Base-by-base conservation (phyloP, 2,329 filamentous ascomycete genomes). In the Fusarium palustre region DNA sequence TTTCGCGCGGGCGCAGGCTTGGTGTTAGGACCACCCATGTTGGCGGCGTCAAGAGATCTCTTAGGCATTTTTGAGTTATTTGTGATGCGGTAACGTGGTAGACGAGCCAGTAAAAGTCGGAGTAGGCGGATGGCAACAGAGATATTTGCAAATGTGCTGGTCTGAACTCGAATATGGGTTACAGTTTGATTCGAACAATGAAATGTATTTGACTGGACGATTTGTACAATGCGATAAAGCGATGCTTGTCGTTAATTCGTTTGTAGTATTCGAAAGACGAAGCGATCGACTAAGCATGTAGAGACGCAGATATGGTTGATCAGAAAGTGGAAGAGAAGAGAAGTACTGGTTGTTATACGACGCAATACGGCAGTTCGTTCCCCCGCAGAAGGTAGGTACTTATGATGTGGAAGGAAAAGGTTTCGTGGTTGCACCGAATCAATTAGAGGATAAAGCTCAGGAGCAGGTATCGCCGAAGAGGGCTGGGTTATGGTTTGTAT, bases 21-120 rank as follows among this genome's bases (percentile, higher is more conserved):
- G 74, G 73, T 76, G 79, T 79, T 34, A 59, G 69, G 39, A 58
- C 49, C 60, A 36, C 71, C 71, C 39, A 68, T 61, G 31, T 73
- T 70, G 24, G 70, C 76, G 7, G 69, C 52, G 47, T 79, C 77
- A 31, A 77, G 73, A 13, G 77, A 77, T 76, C 80, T 72, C 71
- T 82, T 82, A 33, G 80, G 80, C 81, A 82, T 82, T 15, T 15
- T 60, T 49, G 22, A 16, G 36, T 24, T 63, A 42, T n/a, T n/a
- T 42, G 46, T 61, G 33, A 15, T 33, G 39, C 7, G 8, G 13
- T 5, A 39, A 24, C 34, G 16, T 16, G 7, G 18, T 22, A n/a
- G 16, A 46, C 25, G n/a, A 25, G 22, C 47, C 22, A 16, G 25
- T 46, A 31, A n/a, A 20, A n/a, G 22, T 28, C 8, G 30, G 24